Evolutionary conservation across 345 rosid genomes (phyloP), one percentile per base, ranked within the genome.

Genomic region (Alliaria petiolata): DNA sequence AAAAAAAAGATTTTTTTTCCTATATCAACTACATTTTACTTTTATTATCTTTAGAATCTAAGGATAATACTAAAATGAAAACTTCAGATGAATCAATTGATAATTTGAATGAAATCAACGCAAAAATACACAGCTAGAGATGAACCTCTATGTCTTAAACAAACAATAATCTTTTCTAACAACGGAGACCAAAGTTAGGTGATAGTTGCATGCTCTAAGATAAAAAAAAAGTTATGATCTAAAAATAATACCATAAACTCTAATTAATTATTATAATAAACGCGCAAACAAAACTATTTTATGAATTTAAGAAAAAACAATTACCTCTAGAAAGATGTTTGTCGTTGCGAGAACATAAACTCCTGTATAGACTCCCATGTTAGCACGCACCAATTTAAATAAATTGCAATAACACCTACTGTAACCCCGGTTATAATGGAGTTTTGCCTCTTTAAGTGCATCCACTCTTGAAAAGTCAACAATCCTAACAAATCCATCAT

Each of bases 261-360:
- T 7, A 7, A 22, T 44, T 22, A 47, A 30, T 28, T 1, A 46
- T 46, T 5, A n/a, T 42, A 42, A 42, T 40, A 13, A 13, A 40
- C 15, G 7, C 6, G 45, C 16, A 13, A 1, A 6, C 1, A 17
- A 3, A 44, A 44, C 20, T n/a, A 16, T 4, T 58, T 10, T 36
- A 1, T 7, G 6, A 19, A 20, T 36, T 36, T 8, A 35, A 3
- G 0, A 19, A 16, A 28, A 15, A 6, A 2, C 4, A 35, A n/a
- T 11, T 68, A 69, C 66, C 74, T 69, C 66, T 22, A 69, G 58
- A 59, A 57, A 58, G 47, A 69, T 58, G 39, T 16, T 16, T 22
- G 74, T 46, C 0, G 39, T 46, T 69, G 46, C 1, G 8, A 69
- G 39, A 30, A 26, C 19, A 46, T 8, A 3, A 36, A 69, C 30